A percentile compares a stretch with the other conserved stretches of the same genome.
Conservation (phyloP, 306 rosid genomes). For the Acacia confusa region DNA sequence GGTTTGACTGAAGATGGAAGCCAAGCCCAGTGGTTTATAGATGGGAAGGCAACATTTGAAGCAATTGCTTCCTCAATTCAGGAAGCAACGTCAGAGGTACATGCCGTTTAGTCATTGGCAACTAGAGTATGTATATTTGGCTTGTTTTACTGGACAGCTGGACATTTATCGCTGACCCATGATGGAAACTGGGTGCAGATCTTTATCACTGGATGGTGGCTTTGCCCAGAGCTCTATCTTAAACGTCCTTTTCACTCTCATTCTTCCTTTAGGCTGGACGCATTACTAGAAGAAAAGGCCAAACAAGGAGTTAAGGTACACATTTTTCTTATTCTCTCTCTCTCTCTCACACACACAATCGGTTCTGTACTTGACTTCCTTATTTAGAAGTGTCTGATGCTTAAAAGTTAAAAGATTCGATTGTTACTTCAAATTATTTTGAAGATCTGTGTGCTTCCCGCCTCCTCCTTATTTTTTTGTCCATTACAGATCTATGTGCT, state of each 20-base stretch:
- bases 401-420: slow-evolving; percentile 24
- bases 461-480: neutral
- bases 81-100: slow-evolving; percentile 94
- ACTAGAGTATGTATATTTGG: slow-evolving; percentile 12
- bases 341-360: neutral
- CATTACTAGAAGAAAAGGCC: slow-evolving; percentile 85
- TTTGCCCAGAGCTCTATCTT: slow-evolving; percentile 91
- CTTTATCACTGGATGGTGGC: slow-evolving; percentile 98
- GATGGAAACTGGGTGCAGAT: slow-evolving; percentile 65
- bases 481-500: slow-evolving; percentile 81
- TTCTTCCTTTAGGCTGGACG: slow-evolving; percentile 74
- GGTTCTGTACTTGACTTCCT: slow-evolving; percentile 12
- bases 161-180: slow-evolving; percentile 19
- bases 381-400: slow-evolving; percentile 14
- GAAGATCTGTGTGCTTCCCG: slow-evolving; percentile 89
- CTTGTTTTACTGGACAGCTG: neutral
- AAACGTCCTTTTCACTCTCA: slow-evolving; percentile 74
- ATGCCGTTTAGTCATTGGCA: slow-evolving; percentile 23
- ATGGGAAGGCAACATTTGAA: slow-evolving; percentile 87
- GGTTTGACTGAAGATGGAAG: slow-evolving; percentile 93
- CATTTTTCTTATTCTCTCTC: slow-evolving; percentile 1
- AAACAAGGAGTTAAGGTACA: slow-evolving; percentile 95
- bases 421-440: slow-evolving; percentile 2
- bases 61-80: slow-evolving; percentile 92
- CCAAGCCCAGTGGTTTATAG: slow-evolving; percentile 95